Conservation (phyloP, 2,329 filamentous ascomycete species). For the Cladophialophora chaetospira region DNA sequence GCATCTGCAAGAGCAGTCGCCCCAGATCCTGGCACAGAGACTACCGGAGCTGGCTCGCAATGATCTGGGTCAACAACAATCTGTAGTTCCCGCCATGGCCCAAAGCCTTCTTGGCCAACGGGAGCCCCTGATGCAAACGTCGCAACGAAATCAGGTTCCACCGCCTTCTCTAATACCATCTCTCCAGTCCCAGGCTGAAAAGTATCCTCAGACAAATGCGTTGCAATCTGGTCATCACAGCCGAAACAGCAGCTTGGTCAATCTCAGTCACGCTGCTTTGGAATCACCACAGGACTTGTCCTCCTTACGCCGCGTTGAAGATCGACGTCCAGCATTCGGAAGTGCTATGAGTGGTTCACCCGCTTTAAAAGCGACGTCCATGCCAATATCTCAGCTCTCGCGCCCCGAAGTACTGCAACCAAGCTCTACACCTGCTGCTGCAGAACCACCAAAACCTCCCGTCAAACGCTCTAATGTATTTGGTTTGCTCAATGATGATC, state of each 20-base stretch:
- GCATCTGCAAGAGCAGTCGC: constrained; percentile 38
- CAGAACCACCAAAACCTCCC: constrained; percentile 36
- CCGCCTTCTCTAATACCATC: constrained; percentile 10
- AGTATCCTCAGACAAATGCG: constrained; percentile 19
- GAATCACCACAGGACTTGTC: constrained; percentile 22
- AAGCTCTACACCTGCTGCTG: constrained; percentile 18
- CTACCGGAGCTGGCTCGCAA: constrained; percentile 18
- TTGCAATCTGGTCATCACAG: constrained; percentile 27
- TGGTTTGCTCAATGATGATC: constrained; percentile 52
- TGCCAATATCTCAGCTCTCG: constrained; percentile 21
- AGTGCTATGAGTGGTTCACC: constrained; percentile 14
- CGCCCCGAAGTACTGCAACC: constrained; percentile 22
- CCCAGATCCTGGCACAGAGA: constrained; percentile 28
- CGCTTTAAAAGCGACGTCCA: constrained; percentile 10
- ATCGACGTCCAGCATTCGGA: constrained; percentile 18
- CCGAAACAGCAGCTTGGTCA: constrained; percentile 19
- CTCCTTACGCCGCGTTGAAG: constrained; percentile 22
- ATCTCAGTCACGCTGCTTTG: constrained; percentile 11
- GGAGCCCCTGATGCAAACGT: constrained; percentile 15
- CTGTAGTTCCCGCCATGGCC: constrained; percentile 4
- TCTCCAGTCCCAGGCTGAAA: constrained; percentile 21
- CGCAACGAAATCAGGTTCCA: constrained; percentile 18
- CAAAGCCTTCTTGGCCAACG: constrained; percentile 20
- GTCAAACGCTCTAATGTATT: constrained; percentile 54
- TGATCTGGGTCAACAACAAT: constrained; percentile 16